Conservation (phyloP, 345 rosid genomes). For the Turnera subulata region DNA sequence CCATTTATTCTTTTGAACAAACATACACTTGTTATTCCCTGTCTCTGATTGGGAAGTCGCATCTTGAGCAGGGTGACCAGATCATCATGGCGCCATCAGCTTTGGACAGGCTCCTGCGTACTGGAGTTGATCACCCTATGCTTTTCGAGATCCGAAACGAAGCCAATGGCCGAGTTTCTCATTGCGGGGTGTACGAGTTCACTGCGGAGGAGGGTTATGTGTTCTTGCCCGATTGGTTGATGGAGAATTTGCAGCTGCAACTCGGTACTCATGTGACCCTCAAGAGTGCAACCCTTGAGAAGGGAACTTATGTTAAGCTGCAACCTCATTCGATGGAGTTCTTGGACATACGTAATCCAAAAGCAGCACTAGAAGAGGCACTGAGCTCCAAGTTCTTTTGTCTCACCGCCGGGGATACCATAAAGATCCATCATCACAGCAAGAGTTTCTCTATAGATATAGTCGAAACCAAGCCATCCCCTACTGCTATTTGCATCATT, state of each 20-base stretch:
- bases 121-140: slow-evolving; percentile 11
- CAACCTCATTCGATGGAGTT: slow-evolving; percentile 31
- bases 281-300: slow-evolving; percentile 7
- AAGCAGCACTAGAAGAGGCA: slow-evolving; percentile 17
- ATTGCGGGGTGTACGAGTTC: slow-evolving; percentile 30
- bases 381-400: slow-evolving; percentile 21
- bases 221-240: slow-evolving; percentile 24
- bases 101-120: neutral
- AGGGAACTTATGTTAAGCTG: slow-evolving; percentile 17
- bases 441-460: slow-evolving; percentile 11
- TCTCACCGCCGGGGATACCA: slow-evolving; percentile 26
- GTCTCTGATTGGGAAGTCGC: neutral
- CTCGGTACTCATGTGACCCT: slow-evolving; percentile 8
- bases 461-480: slow-evolving; percentile 25
- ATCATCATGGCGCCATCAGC: slow-evolving; percentile 20
- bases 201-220: slow-evolving; percentile 15
- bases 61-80: slow-evolving; percentile 15
- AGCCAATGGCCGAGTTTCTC: slow-evolving; percentile 6
- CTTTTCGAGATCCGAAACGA: slow-evolving; percentile 20
- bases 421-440: slow-evolving; percentile 6
- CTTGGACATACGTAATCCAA: slow-evolving; percentile 16
- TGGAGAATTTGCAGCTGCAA: slow-evolving; percentile 23
- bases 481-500: slow-evolving; percentile 14
- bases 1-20: neutral
- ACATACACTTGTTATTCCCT: slow-evolving; percentile 1